Percentiles rank a stretch among this genome's conserved stretches.
Evolutionary conservation across 768 basidiomycete species (phyloP).

Genomic region (Neoboletus magnificus): DNA sequence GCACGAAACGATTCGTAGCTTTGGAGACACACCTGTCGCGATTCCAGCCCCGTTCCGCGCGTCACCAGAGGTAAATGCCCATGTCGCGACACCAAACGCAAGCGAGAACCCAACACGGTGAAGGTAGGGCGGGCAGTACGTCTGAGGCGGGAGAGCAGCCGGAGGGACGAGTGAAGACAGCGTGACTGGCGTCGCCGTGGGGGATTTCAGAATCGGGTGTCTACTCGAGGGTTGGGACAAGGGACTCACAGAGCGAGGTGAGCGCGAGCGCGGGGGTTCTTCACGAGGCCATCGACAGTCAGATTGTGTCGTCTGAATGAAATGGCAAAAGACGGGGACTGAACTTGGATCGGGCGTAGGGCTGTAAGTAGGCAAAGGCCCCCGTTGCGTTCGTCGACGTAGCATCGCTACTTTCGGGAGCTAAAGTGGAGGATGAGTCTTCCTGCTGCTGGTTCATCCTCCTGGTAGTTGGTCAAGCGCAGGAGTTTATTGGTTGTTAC

Average conservation of each 20-base stretch:
- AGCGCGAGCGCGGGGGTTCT: constrained; percentile 31
- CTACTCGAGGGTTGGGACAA: neutral
- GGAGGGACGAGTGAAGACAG: constrained; percentile 36
- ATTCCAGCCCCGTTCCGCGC: constrained; percentile 44
- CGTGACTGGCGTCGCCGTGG: constrained; percentile 29
- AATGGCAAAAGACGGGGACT: constrained; percentile 10
- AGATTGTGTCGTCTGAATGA: constrained; percentile 6
- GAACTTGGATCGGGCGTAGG: constrained; percentile 32
- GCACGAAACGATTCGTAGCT: neutral
- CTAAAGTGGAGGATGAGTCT: neutral
- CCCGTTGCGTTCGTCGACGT: constrained; percentile 19
- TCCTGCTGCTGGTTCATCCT: constrained; percentile 8
- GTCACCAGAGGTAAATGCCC: constrained; percentile 40
- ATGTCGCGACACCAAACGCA: constrained; percentile 44
- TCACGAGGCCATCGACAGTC: constrained; percentile 8
- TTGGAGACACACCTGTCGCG: constrained; percentile 26
- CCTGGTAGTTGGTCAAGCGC: neutral
- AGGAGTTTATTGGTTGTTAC: too few relatives aligned
- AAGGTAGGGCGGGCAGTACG: constrained; percentile 40
- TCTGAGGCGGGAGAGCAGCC: constrained; percentile 25
- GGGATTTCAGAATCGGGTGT: neutral
- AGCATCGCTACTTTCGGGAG: neutral
- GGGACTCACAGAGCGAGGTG: constrained; percentile 34
- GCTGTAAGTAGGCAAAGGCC: constrained; percentile 25
- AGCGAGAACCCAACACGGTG: constrained; percentile 43